Evolutionary conservation across 345 rosid species (phyloP), one percentile per base, ranked within the genome.

Genomic region (Acer negundo): DNA sequence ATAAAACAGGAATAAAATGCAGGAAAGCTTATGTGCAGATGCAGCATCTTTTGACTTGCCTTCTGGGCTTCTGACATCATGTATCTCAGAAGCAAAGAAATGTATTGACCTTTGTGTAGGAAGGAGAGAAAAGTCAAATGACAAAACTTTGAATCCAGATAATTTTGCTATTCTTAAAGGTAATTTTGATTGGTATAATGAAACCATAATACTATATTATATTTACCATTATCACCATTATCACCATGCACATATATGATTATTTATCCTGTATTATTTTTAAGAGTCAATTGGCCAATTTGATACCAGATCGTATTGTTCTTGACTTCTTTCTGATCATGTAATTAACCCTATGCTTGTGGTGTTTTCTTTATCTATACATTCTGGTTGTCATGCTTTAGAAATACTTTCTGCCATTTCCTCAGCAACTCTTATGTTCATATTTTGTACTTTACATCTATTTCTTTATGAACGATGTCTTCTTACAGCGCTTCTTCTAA

Each of bases 41-140:
- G 97, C 98, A 35, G 98, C 98, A 55, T 96, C 99, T 63, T 88
- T 96, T 91, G 98, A 96, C 76, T 87, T 96, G 82, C 87, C 93
- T 80, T 83, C 97, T 75, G 92, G 79, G 64, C 88, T 88, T 78
- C 82, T 94, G 75, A 82, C 97, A 20, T 90, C 97, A 74, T 92
- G 99, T 88, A 91, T 96, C 75, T 89, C 95, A 70, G 97, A 94
- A 87, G 97, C 97, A 73, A 87, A 91, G 84, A 89, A 80, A 76
- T 96, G 97, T 86, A 83, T 89, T 80, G 91, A 94, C 82, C 92
- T 91, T 78, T 87, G 91, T 67, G 86, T 86, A 26, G 75, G 83
- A 67, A 84, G 97, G 84, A 92, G 85, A 79, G 89, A 82, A 75
- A 73, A 87, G 20, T 88, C 90, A 71, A 90, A 81, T 87, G 97